Evolutionary conservation across 108 stramenopile species (phyloP).

Genomic region (Fragilaria crotonensis): DNA sequence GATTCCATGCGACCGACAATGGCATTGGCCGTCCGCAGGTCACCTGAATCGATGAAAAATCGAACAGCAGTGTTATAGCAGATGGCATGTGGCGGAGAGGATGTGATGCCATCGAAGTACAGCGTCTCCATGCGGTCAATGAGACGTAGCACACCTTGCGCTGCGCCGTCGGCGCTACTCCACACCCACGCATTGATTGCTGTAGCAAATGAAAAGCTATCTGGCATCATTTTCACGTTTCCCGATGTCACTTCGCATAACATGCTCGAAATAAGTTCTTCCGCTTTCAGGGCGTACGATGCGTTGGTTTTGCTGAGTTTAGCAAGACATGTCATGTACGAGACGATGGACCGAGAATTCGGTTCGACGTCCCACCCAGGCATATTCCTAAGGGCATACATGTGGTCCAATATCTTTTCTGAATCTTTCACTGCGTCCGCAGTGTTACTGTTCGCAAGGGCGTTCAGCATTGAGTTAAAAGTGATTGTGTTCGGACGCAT

Average conservation of each 20-base stretch:
- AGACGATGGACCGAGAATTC: background rate
- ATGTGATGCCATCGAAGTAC: background rate
- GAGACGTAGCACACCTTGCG: background rate
- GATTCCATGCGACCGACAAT: background rate
- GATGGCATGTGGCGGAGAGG: background rate
- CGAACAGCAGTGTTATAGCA: background rate
- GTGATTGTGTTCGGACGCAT: slow-evolving; percentile 1
- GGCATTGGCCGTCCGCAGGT: background rate
- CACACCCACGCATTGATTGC: background rate
- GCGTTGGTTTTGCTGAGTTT: background rate
- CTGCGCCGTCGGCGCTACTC: background rate
- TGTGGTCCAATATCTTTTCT: background rate
- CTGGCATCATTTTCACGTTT: background rate
- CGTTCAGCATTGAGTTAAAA: background rate
- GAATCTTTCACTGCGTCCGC: background rate
- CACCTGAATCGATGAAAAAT: background rate
- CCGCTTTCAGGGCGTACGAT: background rate
- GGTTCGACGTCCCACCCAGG: background rate
- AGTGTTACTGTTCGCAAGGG: background rate
- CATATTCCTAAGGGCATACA: background rate
- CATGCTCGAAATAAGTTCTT: background rate
- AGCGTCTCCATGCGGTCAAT: background rate
- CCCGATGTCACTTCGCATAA: background rate
- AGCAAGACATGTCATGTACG: background rate
- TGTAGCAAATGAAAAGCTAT: background rate